Evolutionary conservation across 164 flowering plant genomes (phyloP).

Genomic region (Berberis vulgaris): DNA sequence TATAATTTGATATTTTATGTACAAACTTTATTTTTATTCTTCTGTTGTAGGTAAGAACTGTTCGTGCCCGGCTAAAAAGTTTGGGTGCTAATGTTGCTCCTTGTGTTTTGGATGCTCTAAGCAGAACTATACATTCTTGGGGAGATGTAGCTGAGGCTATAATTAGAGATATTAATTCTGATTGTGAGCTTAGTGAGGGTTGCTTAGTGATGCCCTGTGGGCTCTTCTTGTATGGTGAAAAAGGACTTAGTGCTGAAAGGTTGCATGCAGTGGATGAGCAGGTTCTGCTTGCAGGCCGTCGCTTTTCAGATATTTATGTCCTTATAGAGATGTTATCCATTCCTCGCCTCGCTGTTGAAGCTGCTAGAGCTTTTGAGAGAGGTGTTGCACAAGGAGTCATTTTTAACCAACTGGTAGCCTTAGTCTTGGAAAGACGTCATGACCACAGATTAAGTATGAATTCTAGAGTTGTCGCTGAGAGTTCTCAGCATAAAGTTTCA

Average conservation of each 20-base stretch:
- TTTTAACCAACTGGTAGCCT: conserved; percentile 55
- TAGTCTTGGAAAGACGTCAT: conserved; percentile 82
- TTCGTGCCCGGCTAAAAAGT: conserved; percentile 66
- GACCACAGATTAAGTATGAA: conserved; percentile 36
- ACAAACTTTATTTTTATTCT: conserved; percentile 8
- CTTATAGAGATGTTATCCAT: conserved; percentile 85
- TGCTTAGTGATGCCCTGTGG: conserved; percentile 32
- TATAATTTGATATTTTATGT: background rate
- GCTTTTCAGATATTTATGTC: conserved; percentile 74
- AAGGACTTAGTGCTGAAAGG: conserved; percentile 35
- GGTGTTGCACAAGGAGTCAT: conserved; percentile 76
- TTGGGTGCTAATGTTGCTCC: conserved; percentile 76
- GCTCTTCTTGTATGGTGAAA: conserved; percentile 45
- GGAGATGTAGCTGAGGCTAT: conserved; percentile 76
- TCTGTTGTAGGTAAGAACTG: conserved; percentile 60
- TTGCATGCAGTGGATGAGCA: conserved; percentile 37
- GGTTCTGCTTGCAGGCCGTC: conserved; percentile 24
- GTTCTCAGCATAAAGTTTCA: conserved; percentile 34
- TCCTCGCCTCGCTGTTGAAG: conserved; percentile 78
- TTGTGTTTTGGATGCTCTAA: conserved; percentile 68
- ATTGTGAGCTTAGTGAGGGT: conserved; percentile 39
- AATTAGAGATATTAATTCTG: conserved; percentile 72
- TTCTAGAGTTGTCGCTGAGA: conserved; percentile 38
- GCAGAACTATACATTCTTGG: conserved; percentile 69
- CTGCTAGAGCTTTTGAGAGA: conserved; percentile 85